Evolutionary conservation across 2,329 filamentous ascomycete species (phyloP).

Genomic region (Hymenoscyphus repandus): DNA sequence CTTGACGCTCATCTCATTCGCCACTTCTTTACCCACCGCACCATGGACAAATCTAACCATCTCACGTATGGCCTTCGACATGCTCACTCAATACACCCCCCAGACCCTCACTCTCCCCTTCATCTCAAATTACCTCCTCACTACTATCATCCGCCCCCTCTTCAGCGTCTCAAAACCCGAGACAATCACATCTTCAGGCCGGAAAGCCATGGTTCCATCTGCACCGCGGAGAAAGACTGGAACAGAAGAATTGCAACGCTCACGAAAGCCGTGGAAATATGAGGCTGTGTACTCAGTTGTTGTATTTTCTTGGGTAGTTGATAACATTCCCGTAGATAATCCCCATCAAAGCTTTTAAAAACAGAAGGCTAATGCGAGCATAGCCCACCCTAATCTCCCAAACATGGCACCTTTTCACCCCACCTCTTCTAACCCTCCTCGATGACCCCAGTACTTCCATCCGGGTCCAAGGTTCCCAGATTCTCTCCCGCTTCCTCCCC

Average conservation of each 20-base stretch:
- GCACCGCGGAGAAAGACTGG: conserved; percentile 35
- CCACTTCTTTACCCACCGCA: conserved; percentile 24
- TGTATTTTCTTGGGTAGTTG: conserved; percentile 57
- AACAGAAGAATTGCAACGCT: conserved; percentile 35
- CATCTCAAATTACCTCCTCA: conserved; percentile 53
- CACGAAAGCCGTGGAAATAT: conserved; percentile 58
- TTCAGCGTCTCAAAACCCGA: conserved; percentile 54
- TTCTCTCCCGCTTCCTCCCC: conserved; percentile 50
- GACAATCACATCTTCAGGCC: conserved; percentile 51
- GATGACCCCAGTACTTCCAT: conserved; percentile 55
- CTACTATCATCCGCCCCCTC: conserved; percentile 58
- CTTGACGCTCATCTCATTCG: conserved; percentile 33
- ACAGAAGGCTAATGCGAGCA: not conserved
- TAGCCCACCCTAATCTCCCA: conserved; percentile 42
- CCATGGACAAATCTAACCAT: conserved; percentile 37
- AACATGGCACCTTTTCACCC: conserved; percentile 65
- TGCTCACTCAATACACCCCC: conserved; percentile 30
- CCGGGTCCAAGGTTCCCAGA: conserved; percentile 50
- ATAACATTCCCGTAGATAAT: conserved; percentile 42
- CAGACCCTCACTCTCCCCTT: conserved; percentile 31
- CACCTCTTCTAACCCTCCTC: conserved; percentile 62
- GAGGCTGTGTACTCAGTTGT: conserved; percentile 45
- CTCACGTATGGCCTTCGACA: conserved; percentile 26
- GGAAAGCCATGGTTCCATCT: conserved; percentile 44
- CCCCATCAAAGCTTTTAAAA: not conserved